A percentile compares a stretch with the other conserved stretches of the same genome.
Conservation (phyloP, 2,329 filamentous ascomycete species). For the Penicillium decumbens region DNA sequence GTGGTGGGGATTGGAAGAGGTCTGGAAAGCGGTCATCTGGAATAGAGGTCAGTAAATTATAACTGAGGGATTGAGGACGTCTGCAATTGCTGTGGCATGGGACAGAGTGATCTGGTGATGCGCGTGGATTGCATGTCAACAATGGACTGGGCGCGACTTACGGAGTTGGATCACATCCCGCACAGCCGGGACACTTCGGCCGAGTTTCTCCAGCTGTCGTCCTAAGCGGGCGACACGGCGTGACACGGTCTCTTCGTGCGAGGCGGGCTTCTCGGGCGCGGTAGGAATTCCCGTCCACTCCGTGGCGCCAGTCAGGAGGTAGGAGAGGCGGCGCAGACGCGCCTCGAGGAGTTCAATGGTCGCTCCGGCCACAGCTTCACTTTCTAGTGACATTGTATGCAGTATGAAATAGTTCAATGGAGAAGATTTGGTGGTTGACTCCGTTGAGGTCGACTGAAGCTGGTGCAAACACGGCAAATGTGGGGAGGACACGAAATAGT, state of each 20-base stretch:
- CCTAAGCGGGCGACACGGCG: conserved; percentile 39
- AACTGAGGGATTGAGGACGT: not conserved
- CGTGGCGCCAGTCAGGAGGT: conserved; percentile 41
- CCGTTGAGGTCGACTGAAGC: conserved; percentile 2
- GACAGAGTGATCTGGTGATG: not conserved
- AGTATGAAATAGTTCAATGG: not conserved
- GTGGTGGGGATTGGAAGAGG: conserved; percentile 36
- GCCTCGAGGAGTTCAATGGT: conserved; percentile 44
- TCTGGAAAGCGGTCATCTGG: conserved; percentile 41
- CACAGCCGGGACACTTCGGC: conserved; percentile 36
- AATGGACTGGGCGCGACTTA: conserved; percentile 20
- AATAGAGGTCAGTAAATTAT: not conserved
- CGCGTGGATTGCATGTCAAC: not conserved
- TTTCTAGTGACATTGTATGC: conserved; percentile 31
- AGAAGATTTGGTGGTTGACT: not conserved
- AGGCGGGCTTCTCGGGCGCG: conserved; percentile 31
- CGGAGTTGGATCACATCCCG: conserved; percentile 42
- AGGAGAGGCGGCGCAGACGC: conserved; percentile 43
- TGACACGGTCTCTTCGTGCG: conserved; percentile 38
- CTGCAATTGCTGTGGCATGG: not conserved
- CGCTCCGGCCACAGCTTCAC: conserved; percentile 34
- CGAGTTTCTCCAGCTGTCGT: conserved; percentile 36
- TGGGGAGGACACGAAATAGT: conserved; percentile 3
- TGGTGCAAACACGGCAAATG: conserved; percentile 23
- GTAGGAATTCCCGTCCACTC: conserved; percentile 40